Base-by-base conservation (phyloP, 768 basidiomycete species). In the Phanerochaete sordida region DNA sequence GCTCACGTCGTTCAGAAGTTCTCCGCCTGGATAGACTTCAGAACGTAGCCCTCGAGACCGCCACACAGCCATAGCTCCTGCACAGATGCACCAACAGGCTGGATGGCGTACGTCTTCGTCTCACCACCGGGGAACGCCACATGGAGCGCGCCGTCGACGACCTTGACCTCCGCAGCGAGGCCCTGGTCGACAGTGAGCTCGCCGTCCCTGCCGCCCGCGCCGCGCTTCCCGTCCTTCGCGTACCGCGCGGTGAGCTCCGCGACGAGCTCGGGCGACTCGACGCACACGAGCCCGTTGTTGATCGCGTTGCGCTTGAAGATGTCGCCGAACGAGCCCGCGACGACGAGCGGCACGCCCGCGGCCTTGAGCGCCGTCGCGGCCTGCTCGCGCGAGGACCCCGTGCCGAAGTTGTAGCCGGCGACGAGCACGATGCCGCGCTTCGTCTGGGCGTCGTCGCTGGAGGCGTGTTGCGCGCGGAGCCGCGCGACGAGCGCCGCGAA, bases 221-320 rank as follows among this genome's bases (percentile, higher is more conserved):
- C 89, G 1, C 96, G 78, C 71, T 77, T 77, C 0, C 89, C 91
- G 50, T 85, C 86, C 72, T 84, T 86, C 0, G 87, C 90, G 70
- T 88, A 93, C 49, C 75, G 73, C 43, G 76, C 74, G 1, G 97
- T 98, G 57, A 98, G 78, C 65, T 97, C 94, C 19, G 77, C 75
- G 19, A 98, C 89, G 43, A 99, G 84, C 68, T 90, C 91, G 0
- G 96, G 95, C 60, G 86, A 90, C 75, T 98, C 96, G 47, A 98
- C 74, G 70, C 97, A 97, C 53, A 99, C 92, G 6, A 99, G 80
- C 11, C 95, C 96, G 70, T 99, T 98, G 77, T 99, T 99, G 77
- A 98, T 98, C 19, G 94, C 91, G 73, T 99, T 99, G 31, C 97
- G 87, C 79, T 98, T 98, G 83, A 97, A 99, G 69, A 98, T 98